These are phyloP conservation scores for Emydomyces testavorans DNA, from an alignment of 2,329 filamentous ascomycete species.

Conservation along the genomic window DNA sequence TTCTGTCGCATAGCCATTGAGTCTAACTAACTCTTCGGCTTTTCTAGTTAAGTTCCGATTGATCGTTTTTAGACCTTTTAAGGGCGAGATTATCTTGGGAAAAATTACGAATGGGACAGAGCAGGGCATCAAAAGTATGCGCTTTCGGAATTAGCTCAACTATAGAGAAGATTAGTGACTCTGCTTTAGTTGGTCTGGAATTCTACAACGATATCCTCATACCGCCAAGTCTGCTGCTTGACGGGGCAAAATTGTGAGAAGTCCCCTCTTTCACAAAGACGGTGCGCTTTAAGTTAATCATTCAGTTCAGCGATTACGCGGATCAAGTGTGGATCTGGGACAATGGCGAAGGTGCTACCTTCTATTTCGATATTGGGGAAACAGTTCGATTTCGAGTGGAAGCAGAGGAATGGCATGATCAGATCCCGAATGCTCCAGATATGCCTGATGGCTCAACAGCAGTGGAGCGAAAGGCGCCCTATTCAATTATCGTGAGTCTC, in stretches of 20 bases:
- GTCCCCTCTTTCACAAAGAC: not conserved
- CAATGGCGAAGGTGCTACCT: constrained; percentile 55
- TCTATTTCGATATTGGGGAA: constrained; percentile 86
- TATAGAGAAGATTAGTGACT: constrained; percentile 14
- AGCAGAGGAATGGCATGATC: constrained; percentile 82
- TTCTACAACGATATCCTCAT: constrained; percentile 93
- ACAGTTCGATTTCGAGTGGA: constrained; percentile 77
- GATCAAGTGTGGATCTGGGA: constrained; percentile 81
- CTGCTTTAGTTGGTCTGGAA: constrained; percentile 57
- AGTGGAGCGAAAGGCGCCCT: constrained; percentile 48
- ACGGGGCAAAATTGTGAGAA: constrained; percentile 63
- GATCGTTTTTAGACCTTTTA: constrained; percentile 90
- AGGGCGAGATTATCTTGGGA: constrained; percentile 79
- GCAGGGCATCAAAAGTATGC: constrained; percentile 58
- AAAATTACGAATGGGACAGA: constrained; percentile 65
- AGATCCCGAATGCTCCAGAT: constrained; percentile 60
- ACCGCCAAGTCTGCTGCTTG: constrained; percentile 59
- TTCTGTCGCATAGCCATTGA: not conserved
- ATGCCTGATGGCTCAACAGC: constrained; percentile 47
- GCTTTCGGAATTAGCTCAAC: not conserved
- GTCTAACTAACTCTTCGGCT: too few species aligned
- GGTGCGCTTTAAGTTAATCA: not conserved
- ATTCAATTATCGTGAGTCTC: constrained; percentile 34
- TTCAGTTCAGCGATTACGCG: constrained; percentile 48
- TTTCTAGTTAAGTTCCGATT: constrained; percentile 81